Base-by-base conservation (phyloP, 2,329 filamentous ascomycete species). In the Bipolaris zeicola region DNA sequence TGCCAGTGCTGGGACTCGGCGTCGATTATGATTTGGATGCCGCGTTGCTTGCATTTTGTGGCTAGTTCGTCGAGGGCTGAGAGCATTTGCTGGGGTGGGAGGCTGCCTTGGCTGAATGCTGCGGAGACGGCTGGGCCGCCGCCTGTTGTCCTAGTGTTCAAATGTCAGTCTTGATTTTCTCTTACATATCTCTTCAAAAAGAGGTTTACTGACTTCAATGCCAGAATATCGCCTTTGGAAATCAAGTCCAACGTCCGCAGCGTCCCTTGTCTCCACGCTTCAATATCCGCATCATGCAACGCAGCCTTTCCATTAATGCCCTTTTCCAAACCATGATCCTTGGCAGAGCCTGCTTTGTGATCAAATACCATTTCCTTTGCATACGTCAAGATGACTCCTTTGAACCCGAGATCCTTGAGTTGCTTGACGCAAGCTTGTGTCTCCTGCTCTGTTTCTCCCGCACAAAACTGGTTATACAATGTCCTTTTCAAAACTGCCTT, bases 381-480 rank as follows among this genome's bases (percentile, higher is more conserved):
- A 68, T 96, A 96, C 24, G 90, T 88, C 42, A 96, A 81, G 57
- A 96, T 93, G 3, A 96, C 89, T 10, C 92, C 93, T 18, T 84
- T 85, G 71, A 91, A 96, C 1, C 93, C 93, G 33, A 81, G 75
- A 75, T 91, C 91, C 13, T 96, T 81, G 4, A 83, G 78, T 1
- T 81, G 71, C 36, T 92, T 84, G 0, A 89, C 92, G 26, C 70
- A 73, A 37, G 74, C 77, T 47, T 80, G 80, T 4, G 96, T 89
- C 75, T 96, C 90, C 3, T 73, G 64, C 1, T 83, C 80, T 42
- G 85, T 89, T 74, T 92, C 89, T 38, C 93, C 93, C 0, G 91
- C 91, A 74, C 93, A 96, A 73, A 96, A 96, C 69, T 96, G 93
- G 38, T 87, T 87, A 76, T 96, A 96, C 65, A 96, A 90, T 0